phyloP scores from a whole-genome alignment of 2,329 filamentous ascomycete genomes.

The Ascosphaera aggregata region DNA sequence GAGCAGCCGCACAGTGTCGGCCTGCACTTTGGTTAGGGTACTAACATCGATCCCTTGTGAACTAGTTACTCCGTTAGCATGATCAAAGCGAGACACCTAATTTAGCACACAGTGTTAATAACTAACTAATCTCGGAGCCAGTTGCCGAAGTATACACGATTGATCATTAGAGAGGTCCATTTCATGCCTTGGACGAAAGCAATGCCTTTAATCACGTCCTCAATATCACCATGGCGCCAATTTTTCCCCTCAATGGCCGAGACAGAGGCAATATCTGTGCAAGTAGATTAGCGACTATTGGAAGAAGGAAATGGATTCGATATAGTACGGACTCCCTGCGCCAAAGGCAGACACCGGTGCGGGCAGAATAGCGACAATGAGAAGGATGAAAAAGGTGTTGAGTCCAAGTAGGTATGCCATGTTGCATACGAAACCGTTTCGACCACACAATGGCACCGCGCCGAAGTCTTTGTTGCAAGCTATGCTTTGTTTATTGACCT shows the following conservation, averaged over 20 bases:
- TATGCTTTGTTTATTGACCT: too few relatives aligned
- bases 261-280: constrained; percentile 24
- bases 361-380: constrained; percentile 16
- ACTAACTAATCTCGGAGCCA: constrained; percentile 55
- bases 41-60: constrained; percentile 65
- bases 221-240: constrained; percentile 41
- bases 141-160: constrained; percentile 65
- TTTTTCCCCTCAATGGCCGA: constrained; percentile 27
- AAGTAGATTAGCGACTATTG: neutral
- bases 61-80: constrained; percentile 7
- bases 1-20: constrained; percentile 53
- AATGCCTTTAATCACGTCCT: constrained; percentile 58
- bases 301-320: constrained; percentile 3
- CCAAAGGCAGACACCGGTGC: constrained; percentile 20
- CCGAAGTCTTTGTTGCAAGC: too few relatives aligned
- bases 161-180: constrained; percentile 59
- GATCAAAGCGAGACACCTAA: neutral
- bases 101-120: neutral
- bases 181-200: constrained; percentile 61
- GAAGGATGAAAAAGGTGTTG: constrained; percentile 12
- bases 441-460: too few relatives aligned
- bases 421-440: too few relatives aligned
- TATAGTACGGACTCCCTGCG: constrained; percentile 17
- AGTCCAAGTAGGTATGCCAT: neutral
- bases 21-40: constrained; percentile 54